Evolutionary conservation across 805 yeast genomes (phyloP).

Genomic region (Nakazawaea laoshanensis): DNA sequence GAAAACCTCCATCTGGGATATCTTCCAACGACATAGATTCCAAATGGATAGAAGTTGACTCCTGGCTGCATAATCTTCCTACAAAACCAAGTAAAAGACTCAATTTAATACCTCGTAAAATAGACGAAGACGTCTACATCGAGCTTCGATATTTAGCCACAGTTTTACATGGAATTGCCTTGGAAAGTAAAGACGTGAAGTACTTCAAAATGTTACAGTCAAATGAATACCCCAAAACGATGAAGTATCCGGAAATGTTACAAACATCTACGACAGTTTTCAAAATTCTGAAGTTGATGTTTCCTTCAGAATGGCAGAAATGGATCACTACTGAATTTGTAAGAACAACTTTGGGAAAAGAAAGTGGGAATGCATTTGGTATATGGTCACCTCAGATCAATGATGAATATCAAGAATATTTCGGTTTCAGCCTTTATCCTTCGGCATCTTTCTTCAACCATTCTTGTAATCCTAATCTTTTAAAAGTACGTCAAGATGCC

Average conservation of each 20-base stretch:
- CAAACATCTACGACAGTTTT: slow-evolving; percentile 38
- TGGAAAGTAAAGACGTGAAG: slow-evolving; percentile 16
- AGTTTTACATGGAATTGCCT: slow-evolving; percentile 16
- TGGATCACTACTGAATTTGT: slow-evolving; percentile 29
- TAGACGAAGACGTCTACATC: slow-evolving; percentile 46
- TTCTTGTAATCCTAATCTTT: slow-evolving; percentile 51
- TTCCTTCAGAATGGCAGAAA: slow-evolving; percentile 26
- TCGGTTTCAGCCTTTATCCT: slow-evolving; percentile 55
- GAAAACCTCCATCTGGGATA: slow-evolving; percentile 6
- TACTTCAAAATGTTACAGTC: slow-evolving; percentile 39
- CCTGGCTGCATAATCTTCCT: slow-evolving; percentile 27
- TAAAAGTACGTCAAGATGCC: slow-evolving; percentile 31
- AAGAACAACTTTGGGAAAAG: slow-evolving; percentile 45
- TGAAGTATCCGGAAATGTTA: slow-evolving; percentile 37
- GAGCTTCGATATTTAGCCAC: slow-evolving; percentile 40
- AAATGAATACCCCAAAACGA: slow-evolving; percentile 37
- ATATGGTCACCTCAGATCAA: slow-evolving; percentile 41
- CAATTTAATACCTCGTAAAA: slow-evolving; percentile 26
- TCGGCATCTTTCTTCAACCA: slow-evolving; percentile 64
- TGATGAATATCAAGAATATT: slow-evolving; percentile 33
- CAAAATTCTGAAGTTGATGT: slow-evolving; percentile 33
- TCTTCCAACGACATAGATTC: slow-evolving; percentile 15
- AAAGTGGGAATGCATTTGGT: slow-evolving; percentile 63
- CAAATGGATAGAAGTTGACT: slow-evolving; percentile 29
- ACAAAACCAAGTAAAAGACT: slow-evolving; percentile 28